These are phyloP conservation scores for Penicillium crustosum DNA, from an alignment of 2,329 filamentous ascomycete species.

Conservation along the genomic window DNA sequence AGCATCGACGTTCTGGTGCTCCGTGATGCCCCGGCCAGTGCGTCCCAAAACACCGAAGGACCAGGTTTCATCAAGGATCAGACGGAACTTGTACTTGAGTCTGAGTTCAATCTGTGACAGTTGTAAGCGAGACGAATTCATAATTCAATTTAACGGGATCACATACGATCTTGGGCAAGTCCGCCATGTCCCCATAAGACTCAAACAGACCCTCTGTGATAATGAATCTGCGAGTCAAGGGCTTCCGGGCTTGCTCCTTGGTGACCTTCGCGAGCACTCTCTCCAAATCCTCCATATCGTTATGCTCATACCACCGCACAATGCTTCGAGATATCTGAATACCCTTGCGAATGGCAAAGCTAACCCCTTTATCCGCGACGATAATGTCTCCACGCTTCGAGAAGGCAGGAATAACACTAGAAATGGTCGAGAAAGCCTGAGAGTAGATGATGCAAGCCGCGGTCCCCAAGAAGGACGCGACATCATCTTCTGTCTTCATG, in stretches of 20 bases:
- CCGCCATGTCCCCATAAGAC: conserved; percentile 77
- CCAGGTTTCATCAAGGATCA: conserved; percentile 96
- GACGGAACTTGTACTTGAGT: conserved; percentile 93
- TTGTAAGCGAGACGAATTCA: conserved; percentile 7
- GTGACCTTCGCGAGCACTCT: conserved; percentile 78
- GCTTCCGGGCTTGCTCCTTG: conserved; percentile 84
- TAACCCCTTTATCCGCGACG: conserved; percentile 88
- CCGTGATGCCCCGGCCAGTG: conserved; percentile 87
- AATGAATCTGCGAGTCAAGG: conserved; percentile 87
- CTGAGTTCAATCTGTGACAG: conserved; percentile 75
- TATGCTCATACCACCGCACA: conserved; percentile 92
- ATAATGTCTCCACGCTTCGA: conserved; percentile 97
- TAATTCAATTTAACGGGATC: background rate
- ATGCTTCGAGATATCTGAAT: conserved; percentile 89
- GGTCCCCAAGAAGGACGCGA: conserved; percentile 84
- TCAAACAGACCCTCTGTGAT: conserved; percentile 96
- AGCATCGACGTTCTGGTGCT: conserved; percentile 94
- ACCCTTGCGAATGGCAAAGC: conserved; percentile 91
- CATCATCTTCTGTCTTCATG: conserved; percentile 93
- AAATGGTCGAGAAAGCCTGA: conserved; percentile 93
- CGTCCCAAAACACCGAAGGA: conserved; percentile 92
- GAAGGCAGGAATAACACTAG: conserved; percentile 94
- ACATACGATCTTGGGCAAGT: conserved; percentile 79
- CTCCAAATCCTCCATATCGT: conserved; percentile 92
- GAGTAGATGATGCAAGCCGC: conserved; percentile 92